These are phyloP conservation scores for Aspergillus awamori DNA, from an alignment of 2,329 filamentous ascomycete species.

Conservation along the genomic window DNA sequence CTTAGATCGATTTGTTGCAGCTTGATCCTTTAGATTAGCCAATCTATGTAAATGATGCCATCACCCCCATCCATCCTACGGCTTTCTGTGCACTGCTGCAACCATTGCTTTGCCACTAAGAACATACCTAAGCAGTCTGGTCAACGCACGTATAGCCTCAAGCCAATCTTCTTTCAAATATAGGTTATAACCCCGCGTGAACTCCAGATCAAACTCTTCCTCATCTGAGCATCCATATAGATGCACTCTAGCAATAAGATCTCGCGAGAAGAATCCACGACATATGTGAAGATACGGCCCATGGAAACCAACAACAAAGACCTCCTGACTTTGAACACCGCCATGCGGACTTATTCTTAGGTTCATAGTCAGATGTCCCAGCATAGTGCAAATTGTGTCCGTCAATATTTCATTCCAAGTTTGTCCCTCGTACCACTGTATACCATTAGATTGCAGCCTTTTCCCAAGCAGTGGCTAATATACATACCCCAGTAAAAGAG, in stretches of 20 bases:
- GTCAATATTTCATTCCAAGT: neutral
- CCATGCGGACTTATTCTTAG: neutral
- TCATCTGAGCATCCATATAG: neutral
- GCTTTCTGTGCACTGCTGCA: too few species aligned
- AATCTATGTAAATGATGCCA: too few species aligned
- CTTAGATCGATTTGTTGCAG: too few species aligned
- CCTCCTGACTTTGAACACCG: neutral
- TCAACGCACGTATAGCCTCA: neutral
- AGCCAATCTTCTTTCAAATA: neutral
- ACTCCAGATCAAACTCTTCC: neutral
- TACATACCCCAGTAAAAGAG: neutral
- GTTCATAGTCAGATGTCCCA: neutral
- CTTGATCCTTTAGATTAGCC: too few species aligned
- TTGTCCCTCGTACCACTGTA: neutral
- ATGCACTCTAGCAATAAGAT: neutral
- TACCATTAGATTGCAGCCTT: neutral
- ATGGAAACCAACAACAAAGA: neutral
- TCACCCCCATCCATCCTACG: too few species aligned
- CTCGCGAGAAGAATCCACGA: neutral
- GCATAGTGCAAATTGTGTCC: neutral
- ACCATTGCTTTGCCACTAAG: too few species aligned
- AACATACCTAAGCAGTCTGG: neutral
- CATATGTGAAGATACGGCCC: neutral
- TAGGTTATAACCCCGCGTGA: neutral
- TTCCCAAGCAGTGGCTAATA: neutral